Conservation (phyloP, 1,139 yeast species). For the Geotrichum restrictum region DNA sequence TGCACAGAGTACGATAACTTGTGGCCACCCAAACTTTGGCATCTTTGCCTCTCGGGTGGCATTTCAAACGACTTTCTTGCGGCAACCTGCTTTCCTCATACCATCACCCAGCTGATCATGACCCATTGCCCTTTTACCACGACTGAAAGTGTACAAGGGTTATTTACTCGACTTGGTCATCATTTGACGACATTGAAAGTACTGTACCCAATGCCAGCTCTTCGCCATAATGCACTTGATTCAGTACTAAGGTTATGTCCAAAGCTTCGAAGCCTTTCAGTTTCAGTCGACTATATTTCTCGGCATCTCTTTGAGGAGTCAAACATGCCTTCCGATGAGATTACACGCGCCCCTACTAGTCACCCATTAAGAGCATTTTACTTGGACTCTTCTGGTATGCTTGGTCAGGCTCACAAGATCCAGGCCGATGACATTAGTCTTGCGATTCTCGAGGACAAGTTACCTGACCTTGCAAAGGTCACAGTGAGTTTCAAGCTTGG, state of each 20-base stretch:
- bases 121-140: conserved; percentile 82
- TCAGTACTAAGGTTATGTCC: conserved; percentile 73
- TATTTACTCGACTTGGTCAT: conserved; percentile 62
- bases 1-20: conserved; percentile 55
- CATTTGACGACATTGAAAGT: conserved; percentile 60
- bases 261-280: conserved; percentile 54
- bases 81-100: conserved; percentile 62
- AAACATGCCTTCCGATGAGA: conserved; percentile 30
- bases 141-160: conserved; percentile 53
- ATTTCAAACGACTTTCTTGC: conserved; percentile 73
- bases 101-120: conserved; percentile 68
- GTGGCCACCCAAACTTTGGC: conserved; percentile 79
- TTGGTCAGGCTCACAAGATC: conserved; percentile 77
- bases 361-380: conserved; percentile 64
- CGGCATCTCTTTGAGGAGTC: conserved; percentile 38
- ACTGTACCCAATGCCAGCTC: conserved; percentile 84
- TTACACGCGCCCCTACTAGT: conserved; percentile 26
- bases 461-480: conserved; percentile 62
- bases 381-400: conserved; percentile 80
- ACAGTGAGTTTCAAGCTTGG: conserved; percentile 75
- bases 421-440: conserved; percentile 86
- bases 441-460: conserved; percentile 72
- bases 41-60: conserved; percentile 81
- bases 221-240: conserved; percentile 68
- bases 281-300: conserved; percentile 80